These are phyloP conservation scores for Cytospora piceicola DNA, from an alignment of 2,329 filamentous ascomycete genomes.

Conservation along the genomic window DNA sequence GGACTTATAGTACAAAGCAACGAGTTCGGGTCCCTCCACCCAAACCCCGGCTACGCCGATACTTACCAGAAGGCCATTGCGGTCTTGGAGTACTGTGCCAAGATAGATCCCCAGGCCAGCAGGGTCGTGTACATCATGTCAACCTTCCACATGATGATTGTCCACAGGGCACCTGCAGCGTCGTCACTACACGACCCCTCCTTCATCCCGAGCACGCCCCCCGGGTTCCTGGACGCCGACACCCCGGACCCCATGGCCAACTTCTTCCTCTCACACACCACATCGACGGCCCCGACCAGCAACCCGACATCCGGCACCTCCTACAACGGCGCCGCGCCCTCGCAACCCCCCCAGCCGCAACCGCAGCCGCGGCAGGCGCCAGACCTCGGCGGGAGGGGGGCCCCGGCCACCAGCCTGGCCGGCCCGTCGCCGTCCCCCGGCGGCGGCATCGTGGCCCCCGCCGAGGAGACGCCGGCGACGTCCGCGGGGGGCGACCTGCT, in stretches of 20 bases:
- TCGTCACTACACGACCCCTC: slow-evolving; percentile 20
- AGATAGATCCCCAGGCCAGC: slow-evolving; percentile 52
- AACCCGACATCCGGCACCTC: not conserved
- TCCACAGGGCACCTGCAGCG: slow-evolving; percentile 10
- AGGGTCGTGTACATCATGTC: slow-evolving; percentile 55
- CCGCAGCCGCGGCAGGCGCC: not conserved
- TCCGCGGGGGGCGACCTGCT: slow-evolving; percentile 22
- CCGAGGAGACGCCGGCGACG: slow-evolving; percentile 24
- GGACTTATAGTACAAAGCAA: slow-evolving; percentile 60
- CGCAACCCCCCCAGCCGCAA: slow-evolving; percentile 8
- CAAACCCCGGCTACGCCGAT: slow-evolving; percentile 46
- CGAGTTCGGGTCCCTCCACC: slow-evolving; percentile 56
- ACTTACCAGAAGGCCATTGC: slow-evolving; percentile 46
- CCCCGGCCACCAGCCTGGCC: slow-evolving; percentile 5
- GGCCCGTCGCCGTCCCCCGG: slow-evolving; percentile 17
- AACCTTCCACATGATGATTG: slow-evolving; percentile 44
- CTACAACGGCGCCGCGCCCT: slow-evolving; percentile 1
- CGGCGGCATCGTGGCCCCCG: slow-evolving; percentile 7
- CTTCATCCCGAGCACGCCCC: slow-evolving; percentile 25
- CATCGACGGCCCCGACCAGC: slow-evolving; percentile 7
- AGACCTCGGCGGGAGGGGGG: slow-evolving; percentile 5
- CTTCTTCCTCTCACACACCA: slow-evolving; percentile 26
- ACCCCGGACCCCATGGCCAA: slow-evolving; percentile 29
- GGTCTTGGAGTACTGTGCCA: slow-evolving; percentile 54
- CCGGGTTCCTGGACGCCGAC: slow-evolving; percentile 16